Percentiles rank a stretch among this genome's conserved stretches.
Conservation (phyloP, 108 stramenopile genomes). For the Parmales sp. region DNA sequence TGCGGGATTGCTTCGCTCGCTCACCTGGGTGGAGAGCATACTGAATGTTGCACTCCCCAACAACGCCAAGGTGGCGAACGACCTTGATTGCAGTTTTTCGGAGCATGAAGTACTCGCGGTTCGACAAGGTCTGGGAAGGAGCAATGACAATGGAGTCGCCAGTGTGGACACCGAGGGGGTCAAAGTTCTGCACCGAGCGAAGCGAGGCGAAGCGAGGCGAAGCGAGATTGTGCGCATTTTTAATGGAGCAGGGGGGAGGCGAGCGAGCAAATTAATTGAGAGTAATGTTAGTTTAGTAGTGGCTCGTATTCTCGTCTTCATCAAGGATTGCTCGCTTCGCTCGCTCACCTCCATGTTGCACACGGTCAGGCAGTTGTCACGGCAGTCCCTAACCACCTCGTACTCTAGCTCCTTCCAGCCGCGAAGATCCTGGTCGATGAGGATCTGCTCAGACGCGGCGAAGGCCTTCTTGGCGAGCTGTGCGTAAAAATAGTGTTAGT, state of each 20-base stretch:
- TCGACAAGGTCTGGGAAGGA: conserved; percentile 90
- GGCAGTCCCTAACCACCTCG: conserved; percentile 79
- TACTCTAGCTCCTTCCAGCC: conserved; percentile 99
- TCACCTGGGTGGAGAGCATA: conserved; percentile 96
- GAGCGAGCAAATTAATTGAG: too few species aligned
- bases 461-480: conserved; percentile 84
- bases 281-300: too few species aligned
- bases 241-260: too few species aligned
- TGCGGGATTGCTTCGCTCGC: too few species aligned
- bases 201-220: too few species aligned
- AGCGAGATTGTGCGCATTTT: too few species aligned
- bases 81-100: conserved; percentile 91
- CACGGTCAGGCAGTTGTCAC: conserved; percentile 93
- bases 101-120: conserved; percentile 96
- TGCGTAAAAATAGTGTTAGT: too few species aligned
- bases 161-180: conserved; percentile 93
- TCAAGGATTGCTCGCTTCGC: too few species aligned
- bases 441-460: conserved; percentile 77
- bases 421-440: conserved; percentile 89
- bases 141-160: conserved; percentile 98
- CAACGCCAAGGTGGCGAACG: conserved; percentile 90
- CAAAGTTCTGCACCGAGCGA: too few species aligned
- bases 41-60: conserved; percentile 99
- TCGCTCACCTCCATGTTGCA: conserved; percentile 99
- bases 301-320: too few species aligned